Base-by-base conservation (phyloP, 2,329 filamentous ascomycete genomes). In the Colletotrichum chrysophilum region DNA sequence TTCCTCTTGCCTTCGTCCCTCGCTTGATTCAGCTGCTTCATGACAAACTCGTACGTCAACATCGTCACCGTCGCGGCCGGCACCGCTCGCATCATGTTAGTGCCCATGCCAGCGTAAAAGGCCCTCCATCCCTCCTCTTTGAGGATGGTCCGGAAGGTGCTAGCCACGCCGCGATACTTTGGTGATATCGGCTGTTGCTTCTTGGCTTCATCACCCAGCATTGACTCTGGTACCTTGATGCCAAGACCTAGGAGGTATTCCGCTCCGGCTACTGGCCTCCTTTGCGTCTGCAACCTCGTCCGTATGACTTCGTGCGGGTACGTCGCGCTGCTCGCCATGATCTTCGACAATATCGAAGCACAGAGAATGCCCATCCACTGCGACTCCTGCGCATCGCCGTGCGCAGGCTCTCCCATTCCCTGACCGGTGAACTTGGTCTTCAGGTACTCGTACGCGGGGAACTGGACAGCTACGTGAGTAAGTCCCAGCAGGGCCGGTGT, bases 301-400 rank as follows among this genome's bases (percentile, higher is more conserved):
- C 97, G 93, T 67, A 99, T 93, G 21, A 99, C 97, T 85, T 99
- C 97, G 83, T 99, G 97, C 2, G 97, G 97, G 83, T 99, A 99
- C 21, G 97, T 99, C 10, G 96, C 95, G 65, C 95, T 97, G 83
- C 96, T 98, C 38, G 97, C 97, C 81, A 97, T 93, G 65, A 98
- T 92, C 86, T 99, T 99, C 86, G 96, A 98, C 67, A 99, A 86
- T 77, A 98, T 95, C 14, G 96, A 98, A 43, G 97, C 96, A 14
- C 93, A 92, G 12, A 98, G 89, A 75, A 98, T 95, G 48, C 96
- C 96, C 62, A 94, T 79, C 91, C 95, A 97, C 79, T 98, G 94
- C 5, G 92, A 90, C 69, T 92, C 90, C 30, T 91, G 86, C 64
- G 86, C 86, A 71, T 91, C 88, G 30, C 88, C 87, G 38, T 87